Evolutionary conservation across 257 asterid species (phyloP).

Genomic region (Perilla frutescens): DNA sequence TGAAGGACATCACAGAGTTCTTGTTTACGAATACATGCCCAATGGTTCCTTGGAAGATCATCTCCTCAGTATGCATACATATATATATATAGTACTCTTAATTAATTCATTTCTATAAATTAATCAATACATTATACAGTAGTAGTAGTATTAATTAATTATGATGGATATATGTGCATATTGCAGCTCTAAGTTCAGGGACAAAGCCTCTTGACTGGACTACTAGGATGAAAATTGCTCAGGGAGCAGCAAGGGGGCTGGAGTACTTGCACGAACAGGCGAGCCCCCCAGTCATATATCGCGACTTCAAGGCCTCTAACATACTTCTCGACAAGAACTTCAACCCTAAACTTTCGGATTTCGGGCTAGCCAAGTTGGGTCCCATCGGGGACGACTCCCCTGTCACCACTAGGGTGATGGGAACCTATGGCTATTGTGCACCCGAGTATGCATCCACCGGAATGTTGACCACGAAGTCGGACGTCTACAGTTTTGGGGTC

Average conservation of each 20-base stretch:
- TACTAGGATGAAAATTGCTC: slow-evolving; percentile 65
- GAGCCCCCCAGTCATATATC: slow-evolving; percentile 62
- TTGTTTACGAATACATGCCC: slow-evolving; percentile 60
- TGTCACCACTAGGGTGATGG: slow-evolving; percentile 61
- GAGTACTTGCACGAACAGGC: slow-evolving; percentile 64
- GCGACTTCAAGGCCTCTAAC: slow-evolving; percentile 71
- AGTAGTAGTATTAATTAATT: too few species aligned
- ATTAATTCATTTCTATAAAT: too few species aligned
- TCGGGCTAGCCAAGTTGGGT: slow-evolving; percentile 65
- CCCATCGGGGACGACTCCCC: slow-evolving; percentile 44
- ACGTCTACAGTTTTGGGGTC: slow-evolving; percentile 66
- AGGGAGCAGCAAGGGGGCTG: slow-evolving; percentile 64
- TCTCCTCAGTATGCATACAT: slow-evolving; percentile 47
- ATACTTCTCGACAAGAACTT: slow-evolving; percentile 54
- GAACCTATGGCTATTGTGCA: slow-evolving; percentile 71
- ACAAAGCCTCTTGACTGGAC: slow-evolving; percentile 57
- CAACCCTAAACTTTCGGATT: slow-evolving; percentile 64
- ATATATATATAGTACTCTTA: not conserved
- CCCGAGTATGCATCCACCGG: slow-evolving; percentile 62
- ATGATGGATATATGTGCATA: too few species aligned
- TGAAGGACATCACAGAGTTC: slow-evolving; percentile 60
- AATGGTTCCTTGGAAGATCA: slow-evolving; percentile 69
- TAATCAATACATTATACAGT: too few species aligned
- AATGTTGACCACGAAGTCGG: slow-evolving; percentile 52
- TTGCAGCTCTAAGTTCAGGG: slow-evolving; percentile 34